phyloP scores from a whole-genome alignment of 2,329 filamentous ascomycete genomes.

The Parafenestella ontariensis region DNA sequence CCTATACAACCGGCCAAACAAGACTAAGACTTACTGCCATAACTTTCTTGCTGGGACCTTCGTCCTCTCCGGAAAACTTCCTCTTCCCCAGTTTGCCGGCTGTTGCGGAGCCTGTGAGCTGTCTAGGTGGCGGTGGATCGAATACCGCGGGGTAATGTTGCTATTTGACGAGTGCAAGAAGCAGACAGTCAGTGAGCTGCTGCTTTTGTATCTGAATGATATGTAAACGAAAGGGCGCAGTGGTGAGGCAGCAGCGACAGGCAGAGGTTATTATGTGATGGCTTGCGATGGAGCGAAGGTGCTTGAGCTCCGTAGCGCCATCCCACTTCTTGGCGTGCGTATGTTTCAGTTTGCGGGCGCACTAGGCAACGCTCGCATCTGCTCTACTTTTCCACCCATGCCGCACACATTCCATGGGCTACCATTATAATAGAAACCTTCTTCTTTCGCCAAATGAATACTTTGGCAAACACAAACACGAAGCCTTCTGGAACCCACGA shows the following conservation, averaged over 20 bases:
- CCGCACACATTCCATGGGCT: neutral
- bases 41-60: constrained; percentile 49
- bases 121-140: constrained; percentile 25
- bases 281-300: constrained; percentile 25
- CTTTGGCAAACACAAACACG: neutral
- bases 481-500: neutral
- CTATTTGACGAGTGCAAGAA: neutral
- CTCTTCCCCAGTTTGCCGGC: constrained; percentile 54
- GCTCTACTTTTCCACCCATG: constrained; percentile 1
- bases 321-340: constrained; percentile 23
- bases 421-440: neutral
- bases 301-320: constrained; percentile 25
- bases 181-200: constrained; percentile 8
- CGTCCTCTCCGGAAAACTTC: constrained; percentile 48
- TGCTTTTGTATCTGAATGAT: constrained; percentile 1
- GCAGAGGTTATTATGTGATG: constrained; percentile 19
- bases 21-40: constrained; percentile 48
- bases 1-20: constrained; percentile 3
- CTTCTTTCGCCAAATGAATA: neutral
- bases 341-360: constrained; percentile 4
- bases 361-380: neutral
- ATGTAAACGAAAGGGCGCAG: constrained; percentile 5
- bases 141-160: constrained; percentile 21
- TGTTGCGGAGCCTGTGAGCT: constrained; percentile 31
- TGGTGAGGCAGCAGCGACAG: constrained; percentile 17